Percentiles rank a stretch among this genome's conserved stretches.
phyloP scores from a whole-genome alignment of 1,284 basidiomycete genomes.

The Ceratobasidium sp. region DNA sequence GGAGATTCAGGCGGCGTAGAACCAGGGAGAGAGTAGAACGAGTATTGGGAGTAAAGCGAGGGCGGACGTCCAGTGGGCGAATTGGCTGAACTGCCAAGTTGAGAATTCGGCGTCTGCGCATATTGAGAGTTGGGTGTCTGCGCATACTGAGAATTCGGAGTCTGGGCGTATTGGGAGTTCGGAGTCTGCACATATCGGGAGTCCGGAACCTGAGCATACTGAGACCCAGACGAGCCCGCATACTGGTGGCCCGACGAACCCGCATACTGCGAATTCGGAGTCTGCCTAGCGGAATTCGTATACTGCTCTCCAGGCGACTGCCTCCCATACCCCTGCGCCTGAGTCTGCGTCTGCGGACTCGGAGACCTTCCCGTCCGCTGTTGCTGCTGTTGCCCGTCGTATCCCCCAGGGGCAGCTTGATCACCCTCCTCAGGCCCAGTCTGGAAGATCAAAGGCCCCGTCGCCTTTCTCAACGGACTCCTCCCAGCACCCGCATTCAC shows the following conservation, averaged over 20 bases:
- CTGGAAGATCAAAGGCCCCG: conserved; percentile 41
- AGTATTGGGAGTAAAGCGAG: conserved; percentile 44
- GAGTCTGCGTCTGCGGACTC: not conserved
- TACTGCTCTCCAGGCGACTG: not conserved
- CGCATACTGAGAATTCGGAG: not conserved
- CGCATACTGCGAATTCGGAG: not conserved
- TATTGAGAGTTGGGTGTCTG: not conserved
- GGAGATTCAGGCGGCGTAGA: conserved; percentile 41
- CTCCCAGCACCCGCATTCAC: conserved; percentile 4
- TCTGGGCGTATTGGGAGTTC: conserved; percentile 8
- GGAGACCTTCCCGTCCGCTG: conserved; percentile 6
- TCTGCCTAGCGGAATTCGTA: not conserved
- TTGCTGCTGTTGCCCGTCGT: too few relatives aligned
- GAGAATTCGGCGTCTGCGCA: conserved; percentile 10
- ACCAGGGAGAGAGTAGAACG: conserved; percentile 33
- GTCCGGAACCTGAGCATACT: conserved; percentile 6
- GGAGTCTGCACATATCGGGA: not conserved
- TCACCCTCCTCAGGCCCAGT: not conserved
- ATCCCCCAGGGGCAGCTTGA: too few relatives aligned
- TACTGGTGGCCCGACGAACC: not conserved
- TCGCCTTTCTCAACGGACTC: conserved; percentile 29
- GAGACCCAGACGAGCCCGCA: not conserved
- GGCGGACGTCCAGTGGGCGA: conserved; percentile 19
- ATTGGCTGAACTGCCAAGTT: conserved; percentile 15
- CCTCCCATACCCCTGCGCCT: not conserved